phyloP scores from a whole-genome alignment of 345 rosid species.

The Euphorbia lathyris region DNA sequence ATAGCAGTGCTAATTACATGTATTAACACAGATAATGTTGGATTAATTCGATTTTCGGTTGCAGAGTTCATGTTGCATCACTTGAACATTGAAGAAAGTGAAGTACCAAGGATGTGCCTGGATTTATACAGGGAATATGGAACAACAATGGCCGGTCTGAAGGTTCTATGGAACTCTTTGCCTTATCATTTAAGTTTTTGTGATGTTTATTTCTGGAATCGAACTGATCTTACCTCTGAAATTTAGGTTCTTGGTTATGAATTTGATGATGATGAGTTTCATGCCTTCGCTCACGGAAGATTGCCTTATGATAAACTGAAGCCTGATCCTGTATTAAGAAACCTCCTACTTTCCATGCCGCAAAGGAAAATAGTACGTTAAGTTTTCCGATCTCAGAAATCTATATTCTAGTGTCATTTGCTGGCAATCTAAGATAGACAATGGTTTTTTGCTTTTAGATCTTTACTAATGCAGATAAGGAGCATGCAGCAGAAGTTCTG shows the following conservation, averaged over 20 bases:
- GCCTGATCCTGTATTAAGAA: constrained; percentile 68
- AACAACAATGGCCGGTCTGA: constrained; percentile 96
- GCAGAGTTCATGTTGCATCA: constrained; percentile 75
- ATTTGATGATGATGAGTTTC: constrained; percentile 82
- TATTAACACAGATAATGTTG: not conserved
- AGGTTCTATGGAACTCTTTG: constrained; percentile 35
- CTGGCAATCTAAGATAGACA: not conserved
- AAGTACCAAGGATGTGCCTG: constrained; percentile 81
- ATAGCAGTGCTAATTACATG: not conserved
- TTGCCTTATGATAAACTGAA: constrained; percentile 68
- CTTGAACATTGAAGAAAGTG: constrained; percentile 65
- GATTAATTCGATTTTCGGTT: not conserved
- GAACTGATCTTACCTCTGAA: not conserved
- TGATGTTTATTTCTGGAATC: not conserved
- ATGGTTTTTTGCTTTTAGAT: constrained; percentile 19
- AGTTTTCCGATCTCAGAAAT: not conserved
- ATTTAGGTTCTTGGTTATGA: constrained; percentile 76
- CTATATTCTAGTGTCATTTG: not conserved
- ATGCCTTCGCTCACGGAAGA: constrained; percentile 76
- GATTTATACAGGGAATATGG: constrained; percentile 86
- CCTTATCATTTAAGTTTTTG: not conserved
- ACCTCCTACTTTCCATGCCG: constrained; percentile 78
- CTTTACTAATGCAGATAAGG: constrained; percentile 30
- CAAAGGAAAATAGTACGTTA: constrained; percentile 71
- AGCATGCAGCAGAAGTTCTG: constrained; percentile 28